Evolutionary conservation across 768 basidiomycete genomes (phyloP).

Genomic region (Leccinum disarticulatum): DNA sequence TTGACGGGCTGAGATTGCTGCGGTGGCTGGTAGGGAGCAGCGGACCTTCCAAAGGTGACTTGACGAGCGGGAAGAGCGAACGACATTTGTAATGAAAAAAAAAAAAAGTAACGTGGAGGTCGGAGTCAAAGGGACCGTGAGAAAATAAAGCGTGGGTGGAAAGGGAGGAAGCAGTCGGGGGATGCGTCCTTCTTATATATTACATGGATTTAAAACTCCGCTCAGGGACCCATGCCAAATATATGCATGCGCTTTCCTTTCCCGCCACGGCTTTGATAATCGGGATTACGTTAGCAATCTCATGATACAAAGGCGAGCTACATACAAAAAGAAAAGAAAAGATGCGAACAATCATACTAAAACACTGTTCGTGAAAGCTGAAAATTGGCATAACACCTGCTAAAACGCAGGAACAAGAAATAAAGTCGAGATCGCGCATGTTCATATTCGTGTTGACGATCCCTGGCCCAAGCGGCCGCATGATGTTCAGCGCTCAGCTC

Average conservation of each 20-base stretch:
- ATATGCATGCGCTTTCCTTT: constrained; percentile 17
- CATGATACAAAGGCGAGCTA: neutral
- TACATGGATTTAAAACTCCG: constrained; percentile 29
- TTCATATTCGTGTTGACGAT: neutral
- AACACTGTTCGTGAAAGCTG: constrained; percentile 1
- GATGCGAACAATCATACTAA: constrained; percentile 1
- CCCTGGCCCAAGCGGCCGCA: neutral
- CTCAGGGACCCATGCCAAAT: constrained; percentile 24
- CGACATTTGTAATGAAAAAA: constrained; percentile 36
- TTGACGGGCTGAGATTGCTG: constrained; percentile 42
- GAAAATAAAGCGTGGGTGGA: constrained; percentile 31
- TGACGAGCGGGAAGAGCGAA: constrained; percentile 78
- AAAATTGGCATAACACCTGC: neutral
- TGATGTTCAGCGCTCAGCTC: constrained; percentile 28
- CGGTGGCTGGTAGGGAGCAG: constrained; percentile 44
- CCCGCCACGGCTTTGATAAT: constrained; percentile 4
- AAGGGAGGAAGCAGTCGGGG: constrained; percentile 15
- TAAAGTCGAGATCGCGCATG: neutral
- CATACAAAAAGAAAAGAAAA: constrained; percentile 7
- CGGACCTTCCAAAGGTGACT: constrained; percentile 72
- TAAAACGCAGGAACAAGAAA: neutral
- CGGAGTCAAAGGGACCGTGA: constrained; percentile 25
- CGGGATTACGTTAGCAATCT: neutral
- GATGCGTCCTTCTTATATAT: constrained; percentile 29
- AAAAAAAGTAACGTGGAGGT: constrained; percentile 20